Evolutionary conservation across 1,139 yeast genomes (phyloP).

Genomic region (Suhomyces wounanorum): DNA sequence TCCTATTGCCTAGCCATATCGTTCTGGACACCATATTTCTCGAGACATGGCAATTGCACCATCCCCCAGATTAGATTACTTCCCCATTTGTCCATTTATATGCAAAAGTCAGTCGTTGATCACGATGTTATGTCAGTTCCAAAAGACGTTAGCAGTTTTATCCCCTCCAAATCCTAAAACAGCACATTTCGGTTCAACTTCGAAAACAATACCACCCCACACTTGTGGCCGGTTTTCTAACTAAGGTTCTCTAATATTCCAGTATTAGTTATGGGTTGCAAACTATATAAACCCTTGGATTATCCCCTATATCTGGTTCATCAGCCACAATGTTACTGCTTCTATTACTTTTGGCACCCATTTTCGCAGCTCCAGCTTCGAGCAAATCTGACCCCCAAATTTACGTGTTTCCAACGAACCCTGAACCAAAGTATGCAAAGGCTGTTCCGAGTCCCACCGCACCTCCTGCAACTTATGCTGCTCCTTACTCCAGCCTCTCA

Average conservation of each 20-base stretch:
- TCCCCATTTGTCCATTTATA: background rate
- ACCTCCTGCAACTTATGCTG: constrained; percentile 5
- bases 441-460: constrained; percentile 7
- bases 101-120: background rate
- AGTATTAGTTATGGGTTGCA: background rate
- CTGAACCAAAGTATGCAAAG: constrained; percentile 3
- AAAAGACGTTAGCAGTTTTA: background rate
- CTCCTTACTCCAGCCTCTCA: constrained; percentile 4
- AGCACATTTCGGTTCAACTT: background rate
- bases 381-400: background rate
- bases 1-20: too few species aligned
- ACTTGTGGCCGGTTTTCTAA: background rate
- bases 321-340: background rate
- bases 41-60: background rate
- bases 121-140: background rate
- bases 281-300: background rate
- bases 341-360: constrained; percentile 2
- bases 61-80: background rate
- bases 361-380: constrained; percentile 3
- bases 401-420: constrained; percentile 1
- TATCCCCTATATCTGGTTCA: background rate
- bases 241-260: background rate
- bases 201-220: background rate
- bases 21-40: too few species aligned
- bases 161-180: background rate